These are phyloP conservation scores for Nothophaeocryptopus gaeumannii DNA, from an alignment of 2,329 filamentous ascomycete genomes.

Conservation along the genomic window DNA sequence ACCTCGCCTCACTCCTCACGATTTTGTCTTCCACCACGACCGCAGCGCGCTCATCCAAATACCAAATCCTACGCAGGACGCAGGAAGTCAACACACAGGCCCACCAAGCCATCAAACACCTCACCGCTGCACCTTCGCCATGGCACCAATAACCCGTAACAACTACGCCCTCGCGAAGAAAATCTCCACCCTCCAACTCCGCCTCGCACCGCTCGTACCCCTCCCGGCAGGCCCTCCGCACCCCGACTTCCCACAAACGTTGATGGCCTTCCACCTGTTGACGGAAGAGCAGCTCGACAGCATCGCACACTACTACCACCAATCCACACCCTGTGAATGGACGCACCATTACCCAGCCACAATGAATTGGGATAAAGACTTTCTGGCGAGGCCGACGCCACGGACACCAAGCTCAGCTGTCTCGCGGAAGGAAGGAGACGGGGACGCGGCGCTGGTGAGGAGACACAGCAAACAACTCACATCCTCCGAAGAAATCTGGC, in stretches of 20 bases:
- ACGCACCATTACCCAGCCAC: conserved; percentile 63
- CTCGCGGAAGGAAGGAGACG: conserved; percentile 1
- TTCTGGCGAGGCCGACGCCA: conserved; percentile 31
- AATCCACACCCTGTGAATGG: conserved; percentile 58
- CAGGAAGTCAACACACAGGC: conserved; percentile 7
- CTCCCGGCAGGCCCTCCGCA: conserved; percentile 60
- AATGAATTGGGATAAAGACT: conserved; percentile 58
- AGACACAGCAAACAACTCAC: conserved; percentile 20
- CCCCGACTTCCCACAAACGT: conserved; percentile 61
- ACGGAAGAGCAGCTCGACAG: conserved; percentile 68
- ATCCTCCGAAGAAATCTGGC: conserved; percentile 24
- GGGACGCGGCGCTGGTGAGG: background rate
- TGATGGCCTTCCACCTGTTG: conserved; percentile 71
- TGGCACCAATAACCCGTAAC: conserved; percentile 33
- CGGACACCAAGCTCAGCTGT: conserved; percentile 8
- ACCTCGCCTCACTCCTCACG: background rate
- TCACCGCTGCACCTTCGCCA: conserved; percentile 8
- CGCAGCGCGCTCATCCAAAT: background rate
- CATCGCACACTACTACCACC: conserved; percentile 71
- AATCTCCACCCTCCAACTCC: conserved; percentile 63
- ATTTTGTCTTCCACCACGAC: background rate
- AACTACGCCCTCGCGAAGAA: conserved; percentile 54
- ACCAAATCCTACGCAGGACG: conserved; percentile 20
- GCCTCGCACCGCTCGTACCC: conserved; percentile 62
- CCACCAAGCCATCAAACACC: background rate